These are phyloP conservation scores for Candida tropicalis DNA, from an alignment of 1,139 yeast species.

Conservation along the genomic window DNA sequence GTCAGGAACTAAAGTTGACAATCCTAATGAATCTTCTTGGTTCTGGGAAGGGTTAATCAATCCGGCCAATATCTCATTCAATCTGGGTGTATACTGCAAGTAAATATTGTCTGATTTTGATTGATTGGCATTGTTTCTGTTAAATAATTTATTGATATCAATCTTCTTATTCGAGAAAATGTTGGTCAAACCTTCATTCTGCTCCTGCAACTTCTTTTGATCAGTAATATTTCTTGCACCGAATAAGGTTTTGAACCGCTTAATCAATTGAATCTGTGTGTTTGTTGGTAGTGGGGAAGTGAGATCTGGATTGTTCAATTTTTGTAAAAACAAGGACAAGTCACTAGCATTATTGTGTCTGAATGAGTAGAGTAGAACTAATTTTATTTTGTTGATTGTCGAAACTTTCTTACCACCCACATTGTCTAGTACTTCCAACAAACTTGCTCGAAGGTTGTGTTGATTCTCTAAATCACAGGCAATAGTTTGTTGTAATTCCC, in stretches of 20 bases:
- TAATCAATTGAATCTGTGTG: conserved; percentile 35
- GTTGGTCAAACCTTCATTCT: conserved; percentile 27
- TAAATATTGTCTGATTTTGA: conserved; percentile 49
- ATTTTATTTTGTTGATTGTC: conserved; percentile 39
- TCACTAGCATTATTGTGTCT: conserved; percentile 49
- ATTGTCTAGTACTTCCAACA: conserved; percentile 29
- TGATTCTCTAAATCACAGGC: conserved; percentile 59
- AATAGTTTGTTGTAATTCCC: conserved; percentile 87
- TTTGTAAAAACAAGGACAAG: conserved; percentile 26
- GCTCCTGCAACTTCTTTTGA: conserved; percentile 11
- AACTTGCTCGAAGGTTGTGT: conserved; percentile 26
- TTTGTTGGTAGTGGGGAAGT: conserved; percentile 35
- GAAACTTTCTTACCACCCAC: conserved; percentile 23
- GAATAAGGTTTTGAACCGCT: conserved; percentile 32
- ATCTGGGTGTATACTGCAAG: conserved; percentile 75
- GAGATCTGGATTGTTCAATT: conserved; percentile 31
- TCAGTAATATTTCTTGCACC: conserved; percentile 12
- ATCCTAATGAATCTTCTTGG: conserved; percentile 10
- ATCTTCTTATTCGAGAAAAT: conserved; percentile 31
- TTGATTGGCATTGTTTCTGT: conserved; percentile 21
- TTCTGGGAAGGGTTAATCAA: conserved; percentile 21
- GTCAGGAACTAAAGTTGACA: conserved; percentile 47
- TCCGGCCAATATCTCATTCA: conserved; percentile 47
- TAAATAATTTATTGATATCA: conserved; percentile 29
- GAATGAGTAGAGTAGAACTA: conserved; percentile 72